Evolutionary conservation across 371 early-diverging fungal species (phyloP).

Genomic region (Circinella minor): DNA sequence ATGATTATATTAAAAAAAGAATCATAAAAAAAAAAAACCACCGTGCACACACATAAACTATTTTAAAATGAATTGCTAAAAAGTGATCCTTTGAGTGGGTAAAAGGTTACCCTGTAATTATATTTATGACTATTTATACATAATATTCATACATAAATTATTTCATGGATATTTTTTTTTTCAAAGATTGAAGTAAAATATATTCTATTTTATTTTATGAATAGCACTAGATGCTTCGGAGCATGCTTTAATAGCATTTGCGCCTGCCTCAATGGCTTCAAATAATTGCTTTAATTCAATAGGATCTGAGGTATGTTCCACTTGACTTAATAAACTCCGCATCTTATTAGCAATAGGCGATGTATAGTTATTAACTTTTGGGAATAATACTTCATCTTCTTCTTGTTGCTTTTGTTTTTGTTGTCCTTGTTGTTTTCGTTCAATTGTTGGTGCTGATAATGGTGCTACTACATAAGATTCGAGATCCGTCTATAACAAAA

Average conservation of each 20-base stretch:
- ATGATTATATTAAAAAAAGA: background rate
- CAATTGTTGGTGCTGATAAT: background rate
- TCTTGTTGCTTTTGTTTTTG: background rate
- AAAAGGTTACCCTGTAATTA: too few relatives aligned
- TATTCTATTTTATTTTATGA: background rate
- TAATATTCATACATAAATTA: too few relatives aligned
- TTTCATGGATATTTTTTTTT: background rate
- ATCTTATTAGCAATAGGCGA: slow-evolving; percentile 8
- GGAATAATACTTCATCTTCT: background rate
- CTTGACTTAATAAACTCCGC: slow-evolving; percentile 18
- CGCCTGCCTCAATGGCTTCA: slow-evolving; percentile 37
- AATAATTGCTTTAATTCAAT: slow-evolving; percentile 27
- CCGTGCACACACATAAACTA: background rate
- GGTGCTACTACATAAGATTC: background rate
- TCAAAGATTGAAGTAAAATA: background rate
- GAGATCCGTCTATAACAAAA: slow-evolving; percentile 20
- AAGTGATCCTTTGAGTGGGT: too few relatives aligned
- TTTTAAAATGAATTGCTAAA: slow-evolving; percentile 5
- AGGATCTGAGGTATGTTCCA: slow-evolving; percentile 26
- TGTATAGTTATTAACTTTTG: background rate
- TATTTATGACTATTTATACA: too few relatives aligned
- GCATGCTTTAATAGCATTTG: slow-evolving; percentile 37
- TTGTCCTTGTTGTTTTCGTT: background rate
- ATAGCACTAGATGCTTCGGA: slow-evolving; percentile 10
- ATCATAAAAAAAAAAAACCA: background rate